A percentile compares a stretch with the other conserved stretches of the same genome.
These are phyloP conservation scores for Glycine tomentella DNA, from an alignment of 306 rosid species.

Conservation along the genomic window DNA sequence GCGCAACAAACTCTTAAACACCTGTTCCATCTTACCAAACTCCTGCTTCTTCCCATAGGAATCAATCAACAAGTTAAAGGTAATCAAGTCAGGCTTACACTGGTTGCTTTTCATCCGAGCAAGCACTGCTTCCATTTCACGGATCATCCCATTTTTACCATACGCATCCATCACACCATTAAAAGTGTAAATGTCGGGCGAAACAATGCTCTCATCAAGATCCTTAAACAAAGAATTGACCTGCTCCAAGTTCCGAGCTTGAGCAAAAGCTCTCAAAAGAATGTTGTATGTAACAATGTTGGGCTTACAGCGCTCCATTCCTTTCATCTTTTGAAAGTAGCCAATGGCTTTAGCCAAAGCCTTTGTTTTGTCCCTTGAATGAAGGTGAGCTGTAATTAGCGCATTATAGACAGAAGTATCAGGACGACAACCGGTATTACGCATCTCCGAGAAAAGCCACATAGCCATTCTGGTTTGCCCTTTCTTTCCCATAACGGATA, in stretches of 20 bases:
- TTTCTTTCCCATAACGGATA: slow-evolving; percentile 90
- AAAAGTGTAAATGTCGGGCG: slow-evolving; percentile 78
- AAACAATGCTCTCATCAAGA: slow-evolving; percentile 79
- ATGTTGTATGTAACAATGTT: slow-evolving; percentile 86
- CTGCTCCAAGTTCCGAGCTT: slow-evolving; percentile 64
- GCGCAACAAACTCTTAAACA: slow-evolving; percentile 75
- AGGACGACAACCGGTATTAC: slow-evolving; percentile 82
- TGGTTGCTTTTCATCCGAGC: slow-evolving; percentile 78
- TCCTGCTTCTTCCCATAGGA: slow-evolving; percentile 92
- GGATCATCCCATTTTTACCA: slow-evolving; percentile 85
- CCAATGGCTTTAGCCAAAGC: slow-evolving; percentile 79
- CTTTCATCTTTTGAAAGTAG: slow-evolving; percentile 95
- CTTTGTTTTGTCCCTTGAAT: slow-evolving; percentile 72
- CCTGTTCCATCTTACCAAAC: slow-evolving; percentile 95
- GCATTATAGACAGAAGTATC: slow-evolving; percentile 94
- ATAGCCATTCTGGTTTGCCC: slow-evolving; percentile 92
- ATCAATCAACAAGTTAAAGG: slow-evolving; percentile 85
- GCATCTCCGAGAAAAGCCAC: slow-evolving; percentile 99
- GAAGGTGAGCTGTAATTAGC: slow-evolving; percentile 91
- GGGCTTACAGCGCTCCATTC: slow-evolving; percentile 85
- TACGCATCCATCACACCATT: slow-evolving; percentile 99
- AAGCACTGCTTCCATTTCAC: slow-evolving; percentile 87
- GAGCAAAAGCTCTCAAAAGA: slow-evolving; percentile 90
- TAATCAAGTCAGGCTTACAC: slow-evolving; percentile 83
- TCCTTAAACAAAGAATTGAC: slow-evolving; percentile 82